Conservation (phyloP, 129 eudicot species). For the Saposhnikovia divaricata region DNA sequence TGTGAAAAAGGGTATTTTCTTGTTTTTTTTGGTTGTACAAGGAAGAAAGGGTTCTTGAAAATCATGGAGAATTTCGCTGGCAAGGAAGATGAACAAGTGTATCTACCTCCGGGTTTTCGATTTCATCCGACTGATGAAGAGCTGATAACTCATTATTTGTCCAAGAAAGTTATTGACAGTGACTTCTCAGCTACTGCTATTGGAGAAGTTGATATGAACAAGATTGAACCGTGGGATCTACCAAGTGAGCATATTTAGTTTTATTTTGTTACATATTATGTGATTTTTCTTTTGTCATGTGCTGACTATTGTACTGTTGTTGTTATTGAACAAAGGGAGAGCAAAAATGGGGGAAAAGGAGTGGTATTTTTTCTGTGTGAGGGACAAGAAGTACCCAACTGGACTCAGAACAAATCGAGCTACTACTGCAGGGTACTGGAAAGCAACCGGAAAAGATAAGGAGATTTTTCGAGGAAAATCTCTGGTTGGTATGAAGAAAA, state of each 20-base stretch:
- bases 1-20: not conserved
- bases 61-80: slow-evolving; percentile 47
- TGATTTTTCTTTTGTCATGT: slow-evolving; percentile 1
- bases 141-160: slow-evolving; percentile 73
- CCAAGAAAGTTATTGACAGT: slow-evolving; percentile 50
- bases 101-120: slow-evolving; percentile 84
- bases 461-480: slow-evolving; percentile 63
- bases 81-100: slow-evolving; percentile 45
- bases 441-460: slow-evolving; percentile 96
- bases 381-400: slow-evolving; percentile 94
- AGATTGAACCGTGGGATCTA: slow-evolving; percentile 92
- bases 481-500: slow-evolving; percentile 93
- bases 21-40: not conserved
- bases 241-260: slow-evolving; percentile 50
- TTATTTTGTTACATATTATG: not conserved
- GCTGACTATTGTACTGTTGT: not conserved
- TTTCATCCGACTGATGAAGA: slow-evolving; percentile 96
- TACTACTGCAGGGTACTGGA: slow-evolving; percentile 90
- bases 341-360: slow-evolving; percentile 96
- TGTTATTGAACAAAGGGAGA: slow-evolving; percentile 37
- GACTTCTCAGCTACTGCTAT: slow-evolving; percentile 71
- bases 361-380: slow-evolving; percentile 92
- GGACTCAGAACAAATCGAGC: slow-evolving; percentile 93
- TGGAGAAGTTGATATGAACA: slow-evolving; percentile 95
- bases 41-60: not conserved